Conservation (phyloP, 2,329 filamentous ascomycete genomes). For the Penicillium verrucosum region DNA sequence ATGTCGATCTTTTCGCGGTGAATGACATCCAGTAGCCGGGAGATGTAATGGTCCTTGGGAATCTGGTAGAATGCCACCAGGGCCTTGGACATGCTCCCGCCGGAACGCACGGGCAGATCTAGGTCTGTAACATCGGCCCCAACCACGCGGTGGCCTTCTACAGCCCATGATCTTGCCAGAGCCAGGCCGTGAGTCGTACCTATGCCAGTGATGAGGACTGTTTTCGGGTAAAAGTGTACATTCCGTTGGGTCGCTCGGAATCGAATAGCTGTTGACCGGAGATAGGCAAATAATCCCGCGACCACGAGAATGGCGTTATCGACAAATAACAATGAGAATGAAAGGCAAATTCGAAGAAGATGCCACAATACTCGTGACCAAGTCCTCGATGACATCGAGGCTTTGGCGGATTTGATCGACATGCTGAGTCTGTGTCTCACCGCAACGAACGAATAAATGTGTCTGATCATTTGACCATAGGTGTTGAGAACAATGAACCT, state of each 20-base stretch:
- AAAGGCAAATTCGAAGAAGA: constrained; percentile 26
- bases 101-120: constrained; percentile 44
- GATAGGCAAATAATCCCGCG: constrained; percentile 28
- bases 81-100: constrained; percentile 58
- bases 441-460: constrained; percentile 9
- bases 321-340: constrained; percentile 47
- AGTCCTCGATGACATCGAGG: constrained; percentile 5
- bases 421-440: constrained; percentile 15
- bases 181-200: constrained; percentile 68
- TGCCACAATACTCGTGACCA: constrained; percentile 21
- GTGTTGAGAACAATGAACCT: neutral
- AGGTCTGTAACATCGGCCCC: constrained; percentile 62
- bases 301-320: constrained; percentile 45
- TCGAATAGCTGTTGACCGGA: constrained; percentile 18
- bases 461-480: neutral
- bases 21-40: constrained; percentile 58
- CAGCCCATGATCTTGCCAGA: constrained; percentile 63
- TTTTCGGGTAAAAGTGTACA: constrained; percentile 47
- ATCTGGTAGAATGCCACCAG: constrained; percentile 56
- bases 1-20: constrained; percentile 60
- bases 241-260: constrained; percentile 25
- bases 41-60: constrained; percentile 52
- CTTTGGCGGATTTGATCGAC: constrained; percentile 12
- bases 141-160: constrained; percentile 65
- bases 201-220: constrained; percentile 68